Evolutionary conservation across 371 early-diverging fungal species (phyloP).

Genomic region (Apophysomyces ossiformis): DNA sequence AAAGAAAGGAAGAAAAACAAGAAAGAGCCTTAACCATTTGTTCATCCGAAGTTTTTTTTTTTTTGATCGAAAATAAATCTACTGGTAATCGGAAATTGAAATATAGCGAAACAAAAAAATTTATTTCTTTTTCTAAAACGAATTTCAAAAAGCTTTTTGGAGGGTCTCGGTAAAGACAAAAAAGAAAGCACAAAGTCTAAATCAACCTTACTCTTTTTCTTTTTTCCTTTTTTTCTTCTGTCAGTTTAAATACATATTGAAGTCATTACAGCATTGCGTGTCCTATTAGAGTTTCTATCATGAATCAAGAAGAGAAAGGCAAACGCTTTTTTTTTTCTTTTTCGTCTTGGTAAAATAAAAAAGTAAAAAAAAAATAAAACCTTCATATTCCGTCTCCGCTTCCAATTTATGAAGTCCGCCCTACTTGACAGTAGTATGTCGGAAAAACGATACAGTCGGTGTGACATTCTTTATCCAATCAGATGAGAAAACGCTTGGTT

Average conservation of each 20-base stretch:
- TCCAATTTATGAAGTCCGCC: neutral
- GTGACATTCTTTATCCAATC: too few relatives aligned
- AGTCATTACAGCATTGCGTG: too few relatives aligned
- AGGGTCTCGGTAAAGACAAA: too few relatives aligned
- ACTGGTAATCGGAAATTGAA: constrained; percentile 6
- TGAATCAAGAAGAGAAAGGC: too few relatives aligned
- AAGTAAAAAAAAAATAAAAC: constrained; percentile 8
- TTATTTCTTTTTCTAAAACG: constrained; percentile 1
- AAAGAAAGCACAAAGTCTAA: too few relatives aligned
- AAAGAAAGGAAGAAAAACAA: constrained; percentile 12
- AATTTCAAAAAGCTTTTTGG: too few relatives aligned
- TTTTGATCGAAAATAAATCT: neutral
- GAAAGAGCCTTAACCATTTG: constrained; percentile 6
- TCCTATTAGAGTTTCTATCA: too few relatives aligned
- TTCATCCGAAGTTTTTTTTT: constrained; percentile 1
- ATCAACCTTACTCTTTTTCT: neutral
- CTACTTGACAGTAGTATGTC: neutral
- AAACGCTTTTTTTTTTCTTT: neutral
- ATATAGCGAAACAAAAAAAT: constrained; percentile 11
- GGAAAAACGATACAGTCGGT: constrained; percentile 5
- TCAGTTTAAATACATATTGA: neutral
- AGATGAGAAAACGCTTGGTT: too few relatives aligned
- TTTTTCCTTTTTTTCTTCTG: neutral
- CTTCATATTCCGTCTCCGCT: neutral
- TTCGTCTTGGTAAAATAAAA: neutral